These are phyloP conservation scores for Aspergillus bertholletiae DNA, from an alignment of 495 filamentous ascomycete species.

Conservation along the genomic window DNA sequence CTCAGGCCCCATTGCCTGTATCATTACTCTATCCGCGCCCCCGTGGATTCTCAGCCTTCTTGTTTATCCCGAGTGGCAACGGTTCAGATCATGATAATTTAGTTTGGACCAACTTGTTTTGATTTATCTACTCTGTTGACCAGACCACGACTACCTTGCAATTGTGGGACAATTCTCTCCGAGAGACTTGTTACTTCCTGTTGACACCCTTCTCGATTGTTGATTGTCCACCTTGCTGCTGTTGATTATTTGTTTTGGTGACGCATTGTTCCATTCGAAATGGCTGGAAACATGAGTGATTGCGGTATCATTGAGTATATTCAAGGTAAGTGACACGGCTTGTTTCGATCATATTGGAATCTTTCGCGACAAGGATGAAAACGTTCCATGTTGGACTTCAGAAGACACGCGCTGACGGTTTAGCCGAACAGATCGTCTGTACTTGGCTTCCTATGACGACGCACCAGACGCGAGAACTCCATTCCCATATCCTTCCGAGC, in stretches of 20 bases:
- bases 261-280: slow-evolving; percentile 17
- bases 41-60: slow-evolving; percentile 4
- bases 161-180: slow-evolving; percentile 2
- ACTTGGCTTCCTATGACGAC: slow-evolving; percentile 87
- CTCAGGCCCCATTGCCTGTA: slow-evolving; percentile 5
- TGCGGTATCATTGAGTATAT: slow-evolving; percentile 77
- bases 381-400: not conserved
- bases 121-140: slow-evolving; percentile 2
- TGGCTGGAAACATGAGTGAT: slow-evolving; percentile 42
- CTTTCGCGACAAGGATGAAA: too few species aligned
- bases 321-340: slow-evolving; percentile 51
- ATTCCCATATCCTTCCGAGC: slow-evolving; percentile 74
- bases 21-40: slow-evolving; percentile 12
- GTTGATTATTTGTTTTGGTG: slow-evolving; percentile 10
- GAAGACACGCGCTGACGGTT: not conserved
- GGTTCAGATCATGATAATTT: slow-evolving; percentile 19
- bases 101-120: slow-evolving; percentile 9
- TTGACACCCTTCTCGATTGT: slow-evolving; percentile 5
- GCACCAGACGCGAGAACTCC: slow-evolving; percentile 73
- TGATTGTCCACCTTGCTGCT: slow-evolving; percentile 7
- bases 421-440: slow-evolving; percentile 73
- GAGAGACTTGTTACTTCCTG: not conserved
- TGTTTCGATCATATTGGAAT: not conserved
- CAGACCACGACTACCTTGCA: not conserved
- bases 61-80: slow-evolving; percentile 9